Percentiles rank a stretch among this genome's conserved stretches.
phyloP scores from a whole-genome alignment of 768 basidiomycete genomes.

The Chalciporus pseudorubinellus region DNA sequence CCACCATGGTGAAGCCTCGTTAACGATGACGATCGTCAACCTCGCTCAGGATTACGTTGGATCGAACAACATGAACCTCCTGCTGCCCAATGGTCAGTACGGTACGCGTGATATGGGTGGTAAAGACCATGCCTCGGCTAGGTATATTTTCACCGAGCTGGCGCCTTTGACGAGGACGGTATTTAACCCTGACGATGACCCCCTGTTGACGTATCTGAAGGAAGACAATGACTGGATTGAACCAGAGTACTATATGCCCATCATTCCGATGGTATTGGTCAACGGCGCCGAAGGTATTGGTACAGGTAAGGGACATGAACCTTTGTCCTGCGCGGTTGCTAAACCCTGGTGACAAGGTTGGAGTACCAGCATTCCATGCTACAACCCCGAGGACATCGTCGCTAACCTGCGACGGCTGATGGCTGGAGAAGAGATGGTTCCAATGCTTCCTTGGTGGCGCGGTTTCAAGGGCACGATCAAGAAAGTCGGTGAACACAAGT shows the following conservation, averaged over 20 bases:
- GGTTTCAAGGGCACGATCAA: conserved; percentile 91
- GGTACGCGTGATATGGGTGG: conserved; percentile 92
- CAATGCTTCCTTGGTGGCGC: conserved; percentile 97
- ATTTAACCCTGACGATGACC: conserved; percentile 83
- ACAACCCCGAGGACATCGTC: conserved; percentile 89
- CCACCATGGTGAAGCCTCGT: conserved; percentile 91
- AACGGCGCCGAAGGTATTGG: conserved; percentile 98
- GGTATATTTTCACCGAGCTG: conserved; percentile 92
- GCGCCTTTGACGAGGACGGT: conserved; percentile 70
- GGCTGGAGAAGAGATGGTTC: conserved; percentile 75
- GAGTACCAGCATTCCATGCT: conserved; percentile 91
- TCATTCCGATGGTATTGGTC: conserved; percentile 83
- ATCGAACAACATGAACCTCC: conserved; percentile 89
- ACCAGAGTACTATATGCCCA: conserved; percentile 92
- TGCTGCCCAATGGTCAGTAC: conserved; percentile 89
- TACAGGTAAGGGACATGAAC: conserved; percentile 57
- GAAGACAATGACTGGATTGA: conserved; percentile 88
- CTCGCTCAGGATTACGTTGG: conserved; percentile 94
- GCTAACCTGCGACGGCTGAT: conserved; percentile 84
- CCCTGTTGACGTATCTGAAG: conserved; percentile 75
- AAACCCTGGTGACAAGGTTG: conserved; percentile 56
- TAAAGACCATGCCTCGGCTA: conserved; percentile 93
- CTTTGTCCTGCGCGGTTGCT: not conserved
- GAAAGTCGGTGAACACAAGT: conserved; percentile 79
- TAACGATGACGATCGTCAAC: conserved; percentile 88